Evolutionary conservation across 78 protist species (phyloP).

Genomic region (Diacronema lutheri): DNA sequence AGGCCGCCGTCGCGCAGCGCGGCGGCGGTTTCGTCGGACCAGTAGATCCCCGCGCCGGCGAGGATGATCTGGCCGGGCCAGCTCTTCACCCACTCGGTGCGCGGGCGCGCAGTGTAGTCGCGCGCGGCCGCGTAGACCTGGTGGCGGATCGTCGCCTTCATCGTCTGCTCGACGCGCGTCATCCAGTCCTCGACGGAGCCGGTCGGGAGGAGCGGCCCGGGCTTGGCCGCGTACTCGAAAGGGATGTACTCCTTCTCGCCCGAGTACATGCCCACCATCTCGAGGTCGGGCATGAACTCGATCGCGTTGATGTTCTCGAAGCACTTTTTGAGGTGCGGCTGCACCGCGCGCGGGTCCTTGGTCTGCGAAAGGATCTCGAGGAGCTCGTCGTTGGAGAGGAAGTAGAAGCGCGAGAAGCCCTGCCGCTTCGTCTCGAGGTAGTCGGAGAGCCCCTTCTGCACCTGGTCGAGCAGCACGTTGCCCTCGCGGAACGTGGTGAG

Average conservation of each 20-base stretch:
- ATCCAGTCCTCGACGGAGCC: conserved; percentile 81
- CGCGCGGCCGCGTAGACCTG: background rate
- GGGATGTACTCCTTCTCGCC: conserved; percentile 62
- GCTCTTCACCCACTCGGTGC: conserved; percentile 54
- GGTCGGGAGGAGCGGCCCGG: conserved; percentile 41
- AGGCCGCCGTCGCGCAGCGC: conserved; percentile 13
- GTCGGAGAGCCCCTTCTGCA: conserved; percentile 78
- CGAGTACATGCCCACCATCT: conserved; percentile 60
- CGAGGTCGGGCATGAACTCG: conserved; percentile 20
- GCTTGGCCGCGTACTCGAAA: conserved; percentile 10
- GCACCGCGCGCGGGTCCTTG: conserved; percentile 58
- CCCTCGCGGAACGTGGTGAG: conserved; percentile 52
- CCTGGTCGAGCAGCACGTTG: conserved; percentile 65
- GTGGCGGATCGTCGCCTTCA: conserved; percentile 50
- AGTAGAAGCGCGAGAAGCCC: conserved; percentile 88
- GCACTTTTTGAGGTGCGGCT: conserved; percentile 46
- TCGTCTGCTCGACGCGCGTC: conserved; percentile 37
- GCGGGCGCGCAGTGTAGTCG: conserved; percentile 24
- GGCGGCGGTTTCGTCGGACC: conserved; percentile 43
- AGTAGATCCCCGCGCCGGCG: conserved; percentile 36
- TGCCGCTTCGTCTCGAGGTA: conserved; percentile 84
- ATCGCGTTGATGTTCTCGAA: conserved; percentile 4
- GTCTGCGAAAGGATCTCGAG: conserved; percentile 80
- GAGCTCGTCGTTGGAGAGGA: conserved; percentile 87
- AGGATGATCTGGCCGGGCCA: conserved; percentile 63